These are phyloP conservation scores for Theileria annulata DNA, from an alignment of 169 alveolate species.

Conservation along the genomic window DNA sequence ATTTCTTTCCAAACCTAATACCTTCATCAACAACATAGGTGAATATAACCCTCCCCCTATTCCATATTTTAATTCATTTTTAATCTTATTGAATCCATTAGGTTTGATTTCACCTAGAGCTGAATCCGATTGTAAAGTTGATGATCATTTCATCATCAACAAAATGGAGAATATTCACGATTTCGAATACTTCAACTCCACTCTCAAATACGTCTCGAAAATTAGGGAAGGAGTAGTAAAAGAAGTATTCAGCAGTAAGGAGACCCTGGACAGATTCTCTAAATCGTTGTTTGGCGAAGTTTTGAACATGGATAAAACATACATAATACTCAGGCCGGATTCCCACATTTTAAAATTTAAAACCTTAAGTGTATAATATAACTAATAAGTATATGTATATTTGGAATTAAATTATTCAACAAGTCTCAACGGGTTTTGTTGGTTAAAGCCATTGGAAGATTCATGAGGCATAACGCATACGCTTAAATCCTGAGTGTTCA, in stretches of 20 bases:
- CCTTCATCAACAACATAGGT: slow-evolving; percentile 42
- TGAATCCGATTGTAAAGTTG: neutral
- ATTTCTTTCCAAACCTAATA: slow-evolving; percentile 15
- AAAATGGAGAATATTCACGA: neutral
- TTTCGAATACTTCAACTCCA: neutral
- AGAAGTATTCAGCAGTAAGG: slow-evolving; percentile 19
- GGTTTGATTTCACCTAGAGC: neutral
- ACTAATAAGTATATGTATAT: neutral
- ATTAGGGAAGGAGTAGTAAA: neutral
- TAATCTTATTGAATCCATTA: neutral
- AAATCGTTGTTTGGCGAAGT: neutral
- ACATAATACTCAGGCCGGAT: slow-evolving; percentile 51
- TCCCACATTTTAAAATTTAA: slow-evolving; percentile 32
- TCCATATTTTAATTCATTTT: no score
- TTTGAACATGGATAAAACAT: slow-evolving; percentile 16
- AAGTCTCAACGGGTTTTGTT: neutral
- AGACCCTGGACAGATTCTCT: slow-evolving; percentile 13
- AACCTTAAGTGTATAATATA: neutral
- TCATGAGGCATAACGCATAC: slow-evolving; percentile 1
- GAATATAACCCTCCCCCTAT: neutral
- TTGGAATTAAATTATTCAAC: slow-evolving; percentile 1
- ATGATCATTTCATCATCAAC: slow-evolving; percentile 25
- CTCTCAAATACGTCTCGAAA: neutral
- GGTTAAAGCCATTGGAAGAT: slow-evolving; percentile 12
- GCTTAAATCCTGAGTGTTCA: slow-evolving; percentile 30